Percentiles rank a stretch among this genome's conserved stretches.
Evolutionary conservation across 2,329 filamentous ascomycete species (phyloP).

Genomic region (Blumeria hordei): DNA sequence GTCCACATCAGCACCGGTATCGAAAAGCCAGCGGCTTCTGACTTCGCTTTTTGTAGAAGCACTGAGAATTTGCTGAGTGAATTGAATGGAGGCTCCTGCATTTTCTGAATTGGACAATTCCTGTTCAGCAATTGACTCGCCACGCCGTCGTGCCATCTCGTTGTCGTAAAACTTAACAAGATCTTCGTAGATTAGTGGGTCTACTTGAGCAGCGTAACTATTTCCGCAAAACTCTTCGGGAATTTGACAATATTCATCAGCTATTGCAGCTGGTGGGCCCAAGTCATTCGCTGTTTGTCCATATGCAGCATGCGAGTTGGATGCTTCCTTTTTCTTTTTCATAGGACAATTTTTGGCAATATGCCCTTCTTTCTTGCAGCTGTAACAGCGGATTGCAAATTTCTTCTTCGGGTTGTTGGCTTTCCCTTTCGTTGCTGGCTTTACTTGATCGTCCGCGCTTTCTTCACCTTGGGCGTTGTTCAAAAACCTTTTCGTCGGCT

Average conservation of each 20-base stretch:
- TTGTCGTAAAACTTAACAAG: not conserved
- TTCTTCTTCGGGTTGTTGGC: not conserved
- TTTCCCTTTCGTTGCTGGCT: not conserved
- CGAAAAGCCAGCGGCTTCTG: not conserved
- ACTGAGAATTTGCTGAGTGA: not conserved
- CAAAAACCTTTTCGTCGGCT: not conserved
- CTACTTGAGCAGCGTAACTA: not conserved
- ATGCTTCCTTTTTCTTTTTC: not conserved
- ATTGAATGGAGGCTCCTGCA: not conserved
- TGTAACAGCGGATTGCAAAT: not conserved
- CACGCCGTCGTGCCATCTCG: not conserved
- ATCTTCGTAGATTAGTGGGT: not conserved
- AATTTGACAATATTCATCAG: not conserved
- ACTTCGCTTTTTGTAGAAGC: not conserved
- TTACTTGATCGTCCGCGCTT: not conserved
- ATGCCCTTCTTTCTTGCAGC: not conserved
- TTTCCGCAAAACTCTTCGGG: not conserved
- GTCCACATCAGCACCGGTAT: not conserved
- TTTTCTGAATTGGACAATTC: not conserved
- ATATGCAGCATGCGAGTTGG: not conserved
- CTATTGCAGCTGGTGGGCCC: not conserved
- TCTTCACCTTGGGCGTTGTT: not conserved
- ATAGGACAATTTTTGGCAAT: not conserved
- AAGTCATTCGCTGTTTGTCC: not conserved
- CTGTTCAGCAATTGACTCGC: not conserved